Base-by-base conservation (phyloP, 176 grass and related monocot species). In the Musa acuminata region DNA sequence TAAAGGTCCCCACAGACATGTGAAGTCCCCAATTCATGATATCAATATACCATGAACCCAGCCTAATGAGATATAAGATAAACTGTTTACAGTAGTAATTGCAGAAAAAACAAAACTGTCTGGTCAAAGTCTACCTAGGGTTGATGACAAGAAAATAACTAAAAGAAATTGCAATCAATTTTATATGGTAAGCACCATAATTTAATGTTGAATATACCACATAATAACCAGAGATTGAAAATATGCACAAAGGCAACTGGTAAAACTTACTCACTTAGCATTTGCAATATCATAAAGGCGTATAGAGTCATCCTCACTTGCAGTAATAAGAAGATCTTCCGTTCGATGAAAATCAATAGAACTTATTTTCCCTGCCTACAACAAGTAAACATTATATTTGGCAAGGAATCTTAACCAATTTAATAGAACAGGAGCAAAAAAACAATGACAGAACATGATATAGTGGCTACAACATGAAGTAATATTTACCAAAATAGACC, bases 321-420 rank as follows among this genome's bases (percentile, higher is more conserved):
- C 85, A 62, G 88, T 99, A 71, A 91, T 72, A 25, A 99, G 86
- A 11, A 99, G 86, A 55, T 99, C 95, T 60, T 99, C 95, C 73
- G 84, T 89, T 64, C 95, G 83, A 80, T 99, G 95, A 82, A 99
- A 98, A 62, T 98, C 95, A 48, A 93, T 80, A 82, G 84, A 98
- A 84, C 69, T 98, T 80, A 98, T 94, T 77, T 91, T 98, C 62
- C 95, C 95, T 24, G 27, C 73, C 90, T 98, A 78, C 76, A 77
- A 82, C 10, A n/a, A n/a, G n/a, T n/a, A n/a, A n/a, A n/a, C n/a
- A n/a, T n/a, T n/a, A n/a, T n/a, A n/a, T n/a, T n/a, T n/a, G n/a
- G n/a, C n/a, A n/a, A n/a, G n/a, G n/a, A n/a, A n/a, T n/a, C n/a
- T n/a, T n/a, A n/a, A n/a, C n/a, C n/a, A n/a, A n/a, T n/a, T n/a